Percentiles rank a stretch among this genome's conserved stretches.
phyloP scores from a whole-genome alignment of 805 yeast genomes.

The Ogataea minuta region DNA sequence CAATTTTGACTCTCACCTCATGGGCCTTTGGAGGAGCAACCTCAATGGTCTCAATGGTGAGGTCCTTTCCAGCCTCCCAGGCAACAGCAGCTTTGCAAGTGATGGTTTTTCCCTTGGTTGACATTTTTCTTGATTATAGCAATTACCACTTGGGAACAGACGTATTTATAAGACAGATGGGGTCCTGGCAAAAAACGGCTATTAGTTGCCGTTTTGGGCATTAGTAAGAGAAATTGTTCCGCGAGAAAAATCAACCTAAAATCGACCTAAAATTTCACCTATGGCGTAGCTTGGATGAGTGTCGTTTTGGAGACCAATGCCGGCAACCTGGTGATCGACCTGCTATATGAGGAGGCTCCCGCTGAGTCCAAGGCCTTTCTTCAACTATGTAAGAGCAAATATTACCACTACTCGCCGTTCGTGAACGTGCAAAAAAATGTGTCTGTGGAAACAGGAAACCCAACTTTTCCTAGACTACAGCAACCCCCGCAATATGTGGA shows the following conservation, averaged over 20 bases:
- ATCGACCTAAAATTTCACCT: no score
- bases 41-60: constrained; percentile 80
- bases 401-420: constrained; percentile 52
- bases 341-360: constrained; percentile 37
- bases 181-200: constrained; percentile 17
- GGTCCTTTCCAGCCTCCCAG: constrained; percentile 83
- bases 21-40: constrained; percentile 96
- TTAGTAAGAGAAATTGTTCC: constrained; percentile 13
- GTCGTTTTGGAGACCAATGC: constrained; percentile 37
- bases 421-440: constrained; percentile 41
- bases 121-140: constrained; percentile 21
- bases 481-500: constrained; percentile 8
- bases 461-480: constrained; percentile 31
- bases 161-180: not conserved
- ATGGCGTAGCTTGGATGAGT: constrained; percentile 33
- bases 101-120: constrained; percentile 44
- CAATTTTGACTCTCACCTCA: constrained; percentile 90
- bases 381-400: constrained; percentile 50
- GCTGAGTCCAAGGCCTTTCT: constrained; percentile 46
- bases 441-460: constrained; percentile 47
- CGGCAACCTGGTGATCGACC: constrained; percentile 54
- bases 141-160: constrained; percentile 1
- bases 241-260: no score
- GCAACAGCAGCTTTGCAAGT: constrained; percentile 96
- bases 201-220: constrained; percentile 17